These are phyloP conservation scores for Craspedostauros australis DNA, from an alignment of 108 stramenopile species.

Conservation along the genomic window DNA sequence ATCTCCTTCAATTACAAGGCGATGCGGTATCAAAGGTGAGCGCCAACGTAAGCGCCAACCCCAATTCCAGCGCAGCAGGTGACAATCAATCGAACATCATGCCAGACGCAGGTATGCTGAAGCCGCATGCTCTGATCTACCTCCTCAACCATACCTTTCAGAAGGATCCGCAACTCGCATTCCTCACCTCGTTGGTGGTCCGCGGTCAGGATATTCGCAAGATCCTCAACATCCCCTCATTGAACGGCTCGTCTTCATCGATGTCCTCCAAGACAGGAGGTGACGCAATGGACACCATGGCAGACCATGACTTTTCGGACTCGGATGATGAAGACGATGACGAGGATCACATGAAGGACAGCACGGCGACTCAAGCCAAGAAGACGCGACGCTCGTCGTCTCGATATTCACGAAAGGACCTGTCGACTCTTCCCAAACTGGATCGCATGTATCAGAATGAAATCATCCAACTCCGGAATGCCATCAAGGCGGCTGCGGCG, in stretches of 20 bases:
- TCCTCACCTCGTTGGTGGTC: background rate
- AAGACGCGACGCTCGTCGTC: constrained; percentile 9
- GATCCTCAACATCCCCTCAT: too few relatives aligned
- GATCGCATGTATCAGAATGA: constrained; percentile 48
- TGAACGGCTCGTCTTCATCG: too few relatives aligned
- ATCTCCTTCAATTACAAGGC: too few relatives aligned
- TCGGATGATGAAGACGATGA: constrained; percentile 46
- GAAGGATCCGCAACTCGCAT: too few relatives aligned
- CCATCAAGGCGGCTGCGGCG: constrained; percentile 1
- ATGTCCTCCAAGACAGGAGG: too few relatives aligned
- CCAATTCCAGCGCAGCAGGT: too few relatives aligned
- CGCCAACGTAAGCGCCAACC: too few relatives aligned
- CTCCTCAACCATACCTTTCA: too few relatives aligned
- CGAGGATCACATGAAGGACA: constrained; percentile 11
- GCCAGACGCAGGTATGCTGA: too few relatives aligned
- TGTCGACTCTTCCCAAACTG: constrained; percentile 53
- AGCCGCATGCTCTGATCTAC: too few relatives aligned
- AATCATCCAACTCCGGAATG: constrained; percentile 20
- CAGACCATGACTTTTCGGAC: constrained; percentile 28
- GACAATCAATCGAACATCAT: too few relatives aligned
- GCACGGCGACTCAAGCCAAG: constrained; percentile 9
- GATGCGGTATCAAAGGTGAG: too few relatives aligned
- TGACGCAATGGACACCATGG: constrained; percentile 6
- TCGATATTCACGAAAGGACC: constrained; percentile 40
- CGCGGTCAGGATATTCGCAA: background rate